Evolutionary conservation across 441 rosid species (phyloP), one percentile per base, ranked within the genome.

Genomic region (Corymbia calophylla): DNA sequence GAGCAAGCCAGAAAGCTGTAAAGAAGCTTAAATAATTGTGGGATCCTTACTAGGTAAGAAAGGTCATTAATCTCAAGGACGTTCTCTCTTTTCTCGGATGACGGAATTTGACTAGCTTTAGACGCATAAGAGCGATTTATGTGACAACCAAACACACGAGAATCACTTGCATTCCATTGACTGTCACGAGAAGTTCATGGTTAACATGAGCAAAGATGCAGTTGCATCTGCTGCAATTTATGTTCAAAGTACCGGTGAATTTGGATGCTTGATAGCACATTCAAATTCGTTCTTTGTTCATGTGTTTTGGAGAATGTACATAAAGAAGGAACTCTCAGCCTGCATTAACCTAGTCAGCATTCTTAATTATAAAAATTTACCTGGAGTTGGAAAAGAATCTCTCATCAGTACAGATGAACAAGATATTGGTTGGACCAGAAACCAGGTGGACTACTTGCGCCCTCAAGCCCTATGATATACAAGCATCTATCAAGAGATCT

Each of bases 11-110:
- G 25, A 77, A 44, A 77, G 84, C 84, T 77, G 84, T 77, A 77
- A 77, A 77, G n/a, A 44, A 77, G 51, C 51, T 0, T 77, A 25
- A 35, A 77, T 77, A 7, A 77, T 44, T 77, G 84, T 7, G 84
- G 53, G 53, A 77, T 77, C 51, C 25, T 77, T 77, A 77, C 84
- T 77, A 44, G n/a, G 84, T 77, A 77, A 77, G 84, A 77, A 77
- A 77, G 84, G 53, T 77, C 18, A 44, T 77, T 77, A 44, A 77
- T 39, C 84, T 77, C 84, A 44, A 77, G 51, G 84, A 77, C 44
- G 84, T 77, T 12, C 51, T 44, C 84, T 77, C 84, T 77, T 44
- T 44, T 44, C 51, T 44, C 2, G 84, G n/a, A 0, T 13, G 51
- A 77, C 18, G 9, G 53, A 44, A 77, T 77, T 77, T 44, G 84